Conservation (phyloP, 345 rosid genomes). For the Melaleuca alternifolia region DNA sequence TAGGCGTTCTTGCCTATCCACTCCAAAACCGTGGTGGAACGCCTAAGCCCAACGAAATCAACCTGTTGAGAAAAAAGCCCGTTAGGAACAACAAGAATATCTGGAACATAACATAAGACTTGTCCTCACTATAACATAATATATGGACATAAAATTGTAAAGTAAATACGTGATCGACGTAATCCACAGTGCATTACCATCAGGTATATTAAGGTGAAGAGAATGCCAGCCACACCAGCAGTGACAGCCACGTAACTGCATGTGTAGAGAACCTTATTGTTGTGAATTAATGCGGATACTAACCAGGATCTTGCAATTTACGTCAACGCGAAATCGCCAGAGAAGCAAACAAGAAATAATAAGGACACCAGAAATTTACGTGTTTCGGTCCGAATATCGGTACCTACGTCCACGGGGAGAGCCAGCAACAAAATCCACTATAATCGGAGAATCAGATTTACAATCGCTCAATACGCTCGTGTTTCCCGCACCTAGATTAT, state of each 20-base stretch:
- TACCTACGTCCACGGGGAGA: too few relatives aligned
- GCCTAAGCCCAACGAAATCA: constrained; percentile 46
- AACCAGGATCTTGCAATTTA: too few relatives aligned
- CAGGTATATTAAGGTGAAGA: constrained; percentile 48
- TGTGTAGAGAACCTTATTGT: constrained; percentile 76
- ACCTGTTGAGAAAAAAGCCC: not conserved
- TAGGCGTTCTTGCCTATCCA: constrained; percentile 88
- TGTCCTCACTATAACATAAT: not conserved
- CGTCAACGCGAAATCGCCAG: too few relatives aligned
- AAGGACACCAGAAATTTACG: too few relatives aligned
- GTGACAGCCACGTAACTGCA: constrained; percentile 73
- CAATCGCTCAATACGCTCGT: too few relatives aligned
- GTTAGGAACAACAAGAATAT: not conserved
- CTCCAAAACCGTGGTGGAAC: constrained; percentile 36
- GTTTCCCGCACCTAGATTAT: too few relatives aligned
- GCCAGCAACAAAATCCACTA: too few relatives aligned
- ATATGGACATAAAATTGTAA: not conserved
- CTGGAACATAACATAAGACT: not conserved
- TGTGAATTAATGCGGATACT: too few relatives aligned
- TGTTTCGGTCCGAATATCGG: too few relatives aligned
- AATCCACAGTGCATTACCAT: constrained; percentile 25
- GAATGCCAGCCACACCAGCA: constrained; percentile 65
- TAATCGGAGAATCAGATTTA: too few relatives aligned
- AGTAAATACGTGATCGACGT: not conserved
- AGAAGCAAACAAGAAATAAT: too few relatives aligned